Evolutionary conservation across 2,329 filamentous ascomycete genomes (phyloP).

Genomic region (Xylaria hypoxylon): DNA sequence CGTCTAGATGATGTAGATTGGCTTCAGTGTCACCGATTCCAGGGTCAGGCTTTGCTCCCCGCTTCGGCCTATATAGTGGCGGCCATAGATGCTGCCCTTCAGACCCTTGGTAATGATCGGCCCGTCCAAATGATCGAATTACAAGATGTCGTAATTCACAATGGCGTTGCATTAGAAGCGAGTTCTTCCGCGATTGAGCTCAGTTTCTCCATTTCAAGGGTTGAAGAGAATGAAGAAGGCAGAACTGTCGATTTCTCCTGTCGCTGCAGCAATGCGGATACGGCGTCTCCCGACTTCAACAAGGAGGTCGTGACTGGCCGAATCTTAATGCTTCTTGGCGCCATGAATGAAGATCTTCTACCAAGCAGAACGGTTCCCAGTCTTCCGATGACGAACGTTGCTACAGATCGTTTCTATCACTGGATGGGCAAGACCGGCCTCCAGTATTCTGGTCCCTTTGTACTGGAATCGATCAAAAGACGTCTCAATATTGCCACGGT

Average conservation of each 20-base stretch:
- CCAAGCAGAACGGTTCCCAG: background rate
- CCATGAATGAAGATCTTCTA: background rate
- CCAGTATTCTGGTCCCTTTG: constrained; percentile 10
- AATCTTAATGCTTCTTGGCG: background rate
- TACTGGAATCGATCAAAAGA: constrained; percentile 20
- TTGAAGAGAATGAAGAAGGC: background rate
- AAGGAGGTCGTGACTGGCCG: constrained; percentile 1
- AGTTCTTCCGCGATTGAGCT: constrained; percentile 1
- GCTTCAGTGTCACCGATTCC: constrained; percentile 14
- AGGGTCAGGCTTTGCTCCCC: constrained; percentile 11
- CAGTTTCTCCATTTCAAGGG: background rate
- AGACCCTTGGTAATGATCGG: background rate
- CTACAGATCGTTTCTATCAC: constrained; percentile 30
- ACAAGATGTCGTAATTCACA: constrained; percentile 2
- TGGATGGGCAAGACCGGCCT: constrained; percentile 28
- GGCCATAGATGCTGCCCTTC: background rate
- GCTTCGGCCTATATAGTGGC: constrained; percentile 2
- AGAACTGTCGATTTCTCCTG: background rate
- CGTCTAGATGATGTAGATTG: constrained; percentile 8
- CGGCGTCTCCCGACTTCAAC: background rate
- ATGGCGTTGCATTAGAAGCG: background rate
- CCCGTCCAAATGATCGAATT: background rate
- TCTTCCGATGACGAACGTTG: constrained; percentile 26
- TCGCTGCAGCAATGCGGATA: background rate
- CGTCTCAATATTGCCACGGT: background rate